Percentiles rank a stretch among this genome's conserved stretches.
These are phyloP conservation scores for Lentinula novae-zelandiae DNA, from an alignment of 1,284 basidiomycete species.

Conservation along the genomic window DNA sequence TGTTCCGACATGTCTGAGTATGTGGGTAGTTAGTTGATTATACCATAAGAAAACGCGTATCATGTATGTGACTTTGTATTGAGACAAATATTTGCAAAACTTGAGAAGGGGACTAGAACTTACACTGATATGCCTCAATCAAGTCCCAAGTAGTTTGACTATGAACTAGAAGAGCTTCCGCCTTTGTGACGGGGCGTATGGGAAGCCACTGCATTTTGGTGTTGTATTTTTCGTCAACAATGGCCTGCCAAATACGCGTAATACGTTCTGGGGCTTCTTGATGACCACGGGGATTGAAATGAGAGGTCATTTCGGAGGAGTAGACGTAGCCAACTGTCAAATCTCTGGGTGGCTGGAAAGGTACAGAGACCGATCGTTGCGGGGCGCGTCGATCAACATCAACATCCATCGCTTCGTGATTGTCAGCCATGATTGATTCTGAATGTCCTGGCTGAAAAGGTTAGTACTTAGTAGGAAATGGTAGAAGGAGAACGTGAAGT, in stretches of 20 bases:
- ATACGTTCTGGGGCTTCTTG: conserved; percentile 91
- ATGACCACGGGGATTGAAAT: conserved; percentile 62
- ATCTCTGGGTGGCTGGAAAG: conserved; percentile 14
- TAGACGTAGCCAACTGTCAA: conserved; percentile 81
- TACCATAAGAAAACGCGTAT: background rate
- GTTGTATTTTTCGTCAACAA: conserved; percentile 62
- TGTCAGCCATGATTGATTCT: background rate
- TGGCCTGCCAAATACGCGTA: conserved; percentile 66
- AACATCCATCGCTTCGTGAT: conserved; percentile 22
- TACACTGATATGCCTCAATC: conserved; percentile 75
- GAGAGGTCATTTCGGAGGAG: conserved; percentile 84
- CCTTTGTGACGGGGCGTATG: conserved; percentile 68
- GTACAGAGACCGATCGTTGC: conserved; percentile 5
- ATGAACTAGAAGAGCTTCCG: conserved; percentile 89
- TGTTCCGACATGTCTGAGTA: conserved; percentile 66
- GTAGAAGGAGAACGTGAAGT: background rate
- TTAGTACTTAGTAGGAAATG: background rate
- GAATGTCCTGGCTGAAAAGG: background rate
- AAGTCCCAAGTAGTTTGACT: conserved; percentile 89
- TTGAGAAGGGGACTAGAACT: conserved; percentile 26
- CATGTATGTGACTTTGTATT: background rate
- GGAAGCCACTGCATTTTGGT: conserved; percentile 76
- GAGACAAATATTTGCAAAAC: background rate
- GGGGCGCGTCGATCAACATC: conserved; percentile 16
- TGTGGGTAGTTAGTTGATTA: conserved; percentile 4